A percentile compares a stretch with the other conserved stretches of the same genome.
These are phyloP conservation scores for Colletotrichum magnum DNA, from an alignment of 2,329 filamentous ascomycete species.

Conservation along the genomic window DNA sequence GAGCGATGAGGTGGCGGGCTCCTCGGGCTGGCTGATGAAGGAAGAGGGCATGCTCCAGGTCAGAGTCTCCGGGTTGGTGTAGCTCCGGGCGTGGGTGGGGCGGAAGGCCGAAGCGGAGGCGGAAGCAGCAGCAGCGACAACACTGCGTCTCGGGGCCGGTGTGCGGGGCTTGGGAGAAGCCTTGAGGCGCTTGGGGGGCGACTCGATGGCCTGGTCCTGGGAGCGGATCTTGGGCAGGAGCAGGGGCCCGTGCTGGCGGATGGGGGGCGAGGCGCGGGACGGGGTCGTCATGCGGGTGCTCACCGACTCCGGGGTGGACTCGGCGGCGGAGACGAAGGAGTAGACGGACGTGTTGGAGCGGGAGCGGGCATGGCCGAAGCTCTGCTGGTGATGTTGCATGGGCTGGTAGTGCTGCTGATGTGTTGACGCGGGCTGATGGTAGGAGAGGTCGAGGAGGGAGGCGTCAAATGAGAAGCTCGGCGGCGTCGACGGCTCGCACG, in stretches of 20 bases:
- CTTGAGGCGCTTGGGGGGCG: conserved; percentile 69
- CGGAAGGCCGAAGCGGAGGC: conserved; percentile 53
- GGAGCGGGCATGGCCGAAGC: conserved; percentile 71
- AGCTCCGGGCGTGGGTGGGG: conserved; percentile 69
- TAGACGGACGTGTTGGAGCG: conserved; percentile 77
- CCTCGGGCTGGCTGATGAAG: conserved; percentile 49
- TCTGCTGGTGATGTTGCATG: conserved; percentile 25
- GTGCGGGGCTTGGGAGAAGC: conserved; percentile 62
- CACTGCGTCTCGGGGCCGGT: conserved; percentile 42
- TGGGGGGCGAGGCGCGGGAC: conserved; percentile 74
- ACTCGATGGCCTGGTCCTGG: conserved; percentile 83
- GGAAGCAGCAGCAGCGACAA: conserved; percentile 39
- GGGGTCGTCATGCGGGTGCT: conserved; percentile 80
- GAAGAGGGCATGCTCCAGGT: conserved; percentile 52
- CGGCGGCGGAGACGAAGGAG: conserved; percentile 74
- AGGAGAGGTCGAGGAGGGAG: conserved; percentile 69
- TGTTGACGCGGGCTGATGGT: conserved; percentile 42
- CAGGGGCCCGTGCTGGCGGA: conserved; percentile 83
- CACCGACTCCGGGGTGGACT: conserved; percentile 73
- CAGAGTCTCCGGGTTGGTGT: conserved; percentile 72
- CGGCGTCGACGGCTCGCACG: conserved; percentile 65
- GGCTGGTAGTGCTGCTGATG: conserved; percentile 38
- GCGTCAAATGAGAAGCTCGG: conserved; percentile 70
- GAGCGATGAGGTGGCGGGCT: conserved; percentile 60
- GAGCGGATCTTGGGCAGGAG: conserved; percentile 88